Percentiles rank a stretch among this genome's conserved stretches.
phyloP scores from a whole-genome alignment of 768 basidiomycete genomes.

The Xerocomellus intermedius region DNA sequence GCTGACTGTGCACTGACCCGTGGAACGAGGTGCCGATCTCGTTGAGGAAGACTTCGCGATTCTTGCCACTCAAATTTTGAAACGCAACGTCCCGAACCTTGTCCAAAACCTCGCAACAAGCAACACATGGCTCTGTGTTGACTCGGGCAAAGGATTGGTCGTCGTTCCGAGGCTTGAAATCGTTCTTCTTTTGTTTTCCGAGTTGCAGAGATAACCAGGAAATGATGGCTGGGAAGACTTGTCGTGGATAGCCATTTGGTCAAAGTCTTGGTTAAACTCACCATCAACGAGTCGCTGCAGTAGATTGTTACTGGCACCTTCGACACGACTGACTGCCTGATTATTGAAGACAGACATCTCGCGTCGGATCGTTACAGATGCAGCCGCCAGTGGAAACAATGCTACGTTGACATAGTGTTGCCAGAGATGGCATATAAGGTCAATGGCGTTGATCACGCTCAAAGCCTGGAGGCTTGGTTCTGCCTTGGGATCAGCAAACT shows the following conservation, averaged over 20 bases:
- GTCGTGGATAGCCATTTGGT: neutral
- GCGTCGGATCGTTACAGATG: slow-evolving; percentile 81
- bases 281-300: slow-evolving; percentile 82
- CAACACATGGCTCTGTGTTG: slow-evolving; percentile 89
- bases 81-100: slow-evolving; percentile 75
- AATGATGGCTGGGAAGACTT: slow-evolving; percentile 52
- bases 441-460: slow-evolving; percentile 62
- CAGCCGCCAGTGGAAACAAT: slow-evolving; percentile 80
- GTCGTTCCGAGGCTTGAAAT: slow-evolving; percentile 97
- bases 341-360: slow-evolving; percentile 95
- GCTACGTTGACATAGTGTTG: slow-evolving; percentile 94
- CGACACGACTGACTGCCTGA: slow-evolving; percentile 80
- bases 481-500: slow-evolving; percentile 67
- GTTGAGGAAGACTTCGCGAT: slow-evolving; percentile 86
- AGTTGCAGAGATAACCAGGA: slow-evolving; percentile 75
- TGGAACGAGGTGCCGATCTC: slow-evolving; percentile 96
- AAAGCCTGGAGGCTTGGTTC: slow-evolving; percentile 80
- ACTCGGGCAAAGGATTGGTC: slow-evolving; percentile 92
- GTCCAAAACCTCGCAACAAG: slow-evolving; percentile 83
- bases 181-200: slow-evolving; percentile 89
- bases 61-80: slow-evolving; percentile 85
- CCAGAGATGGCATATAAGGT: slow-evolving; percentile 94
- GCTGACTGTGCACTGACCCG: slow-evolving; percentile 43
- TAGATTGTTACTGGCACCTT: slow-evolving; percentile 76
- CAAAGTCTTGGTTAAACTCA: slow-evolving; percentile 35